These are phyloP conservation scores for Furcasterigmium sp. DNA, from an alignment of 2,329 filamentous ascomycete genomes.

Conservation along the genomic window DNA sequence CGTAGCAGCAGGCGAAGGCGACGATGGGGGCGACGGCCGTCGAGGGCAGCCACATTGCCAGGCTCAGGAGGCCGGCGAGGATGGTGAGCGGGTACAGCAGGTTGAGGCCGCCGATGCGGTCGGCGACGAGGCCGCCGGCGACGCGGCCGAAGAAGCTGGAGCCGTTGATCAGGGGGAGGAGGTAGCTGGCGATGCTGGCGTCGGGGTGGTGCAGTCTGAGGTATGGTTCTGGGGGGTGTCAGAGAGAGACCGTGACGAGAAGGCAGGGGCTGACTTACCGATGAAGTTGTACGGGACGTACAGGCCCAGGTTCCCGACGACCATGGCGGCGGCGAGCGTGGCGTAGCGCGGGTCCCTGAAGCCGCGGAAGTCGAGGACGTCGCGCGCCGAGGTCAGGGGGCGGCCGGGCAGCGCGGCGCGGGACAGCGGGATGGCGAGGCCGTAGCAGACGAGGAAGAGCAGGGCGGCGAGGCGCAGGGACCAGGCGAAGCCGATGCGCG, in stretches of 20 bases:
- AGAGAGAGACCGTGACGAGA: conserved; percentile 31
- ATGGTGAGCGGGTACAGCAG: conserved; percentile 9
- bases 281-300: conserved; percentile 32
- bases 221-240: conserved; percentile 36
- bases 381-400: conserved; percentile 2
- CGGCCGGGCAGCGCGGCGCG: conserved; percentile 18
- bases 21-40: conserved; percentile 3
- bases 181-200: conserved; percentile 28
- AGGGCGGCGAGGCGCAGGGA: conserved; percentile 38
- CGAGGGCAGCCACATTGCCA: conserved; percentile 7
- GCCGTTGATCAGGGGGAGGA: conserved; percentile 37
- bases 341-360: conserved; percentile 7
- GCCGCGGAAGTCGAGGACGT: conserved; percentile 6
- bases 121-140: conserved; percentile 6
- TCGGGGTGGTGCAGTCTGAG: conserved; percentile 33
- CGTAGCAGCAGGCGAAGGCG: conserved; percentile 6
- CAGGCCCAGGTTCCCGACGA: conserved; percentile 14
- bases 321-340: conserved; percentile 4
- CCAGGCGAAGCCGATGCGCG: conserved; percentile 50
- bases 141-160: conserved; percentile 39
- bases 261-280: conserved; percentile 14
- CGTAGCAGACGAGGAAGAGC: conserved; percentile 30
- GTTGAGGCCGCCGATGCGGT: conserved; percentile 9
- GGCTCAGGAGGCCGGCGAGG: conserved; percentile 6
- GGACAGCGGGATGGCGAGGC: conserved; percentile 26